Conservation (phyloP, 768 basidiomycete species). For the Leccinellum luteum region DNA sequence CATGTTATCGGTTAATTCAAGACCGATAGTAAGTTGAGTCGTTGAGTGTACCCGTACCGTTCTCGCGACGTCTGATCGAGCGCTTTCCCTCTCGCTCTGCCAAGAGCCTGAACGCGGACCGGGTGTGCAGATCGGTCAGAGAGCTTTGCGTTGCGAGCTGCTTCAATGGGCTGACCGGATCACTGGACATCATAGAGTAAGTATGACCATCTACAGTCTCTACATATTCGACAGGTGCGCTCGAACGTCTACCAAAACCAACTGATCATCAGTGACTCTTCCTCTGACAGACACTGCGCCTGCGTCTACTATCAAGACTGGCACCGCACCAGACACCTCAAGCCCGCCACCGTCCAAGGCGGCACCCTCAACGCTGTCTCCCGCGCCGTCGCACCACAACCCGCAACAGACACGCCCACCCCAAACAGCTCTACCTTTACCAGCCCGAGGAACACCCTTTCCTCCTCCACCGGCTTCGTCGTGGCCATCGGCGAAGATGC, state of each 20-base stretch:
- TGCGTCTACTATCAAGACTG: constrained; percentile 97
- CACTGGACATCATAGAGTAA: no score
- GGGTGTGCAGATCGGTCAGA: no score
- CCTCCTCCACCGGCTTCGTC: constrained; percentile 63
- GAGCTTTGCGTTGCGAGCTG: no score
- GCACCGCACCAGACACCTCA: constrained; percentile 76
- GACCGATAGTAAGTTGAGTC: no score
- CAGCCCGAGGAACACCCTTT: constrained; percentile 66
- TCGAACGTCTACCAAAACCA: not conserved
- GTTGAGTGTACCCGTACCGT: constrained; percentile 43
- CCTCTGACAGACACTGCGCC: constrained; percentile 68
- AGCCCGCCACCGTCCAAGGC: constrained; percentile 63
- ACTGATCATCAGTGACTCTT: not conserved
- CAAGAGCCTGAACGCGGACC: constrained; percentile 9
- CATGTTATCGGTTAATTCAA: no score
- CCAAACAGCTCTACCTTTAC: constrained; percentile 40
- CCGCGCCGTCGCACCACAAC: constrained; percentile 50
- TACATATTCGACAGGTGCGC: constrained; percentile 87
- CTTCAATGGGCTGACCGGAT: no score
- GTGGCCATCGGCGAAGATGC: constrained; percentile 55
- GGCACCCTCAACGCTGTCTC: constrained; percentile 80
- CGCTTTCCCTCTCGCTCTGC: constrained; percentile 74
- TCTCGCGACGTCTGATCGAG: constrained; percentile 73
- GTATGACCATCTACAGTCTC: constrained; percentile 83
- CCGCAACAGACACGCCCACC: constrained; percentile 30